These are phyloP conservation scores for Amoebophrya sp. DNA, from an alignment of 169 alveolate species.

Conservation along the genomic window DNA sequence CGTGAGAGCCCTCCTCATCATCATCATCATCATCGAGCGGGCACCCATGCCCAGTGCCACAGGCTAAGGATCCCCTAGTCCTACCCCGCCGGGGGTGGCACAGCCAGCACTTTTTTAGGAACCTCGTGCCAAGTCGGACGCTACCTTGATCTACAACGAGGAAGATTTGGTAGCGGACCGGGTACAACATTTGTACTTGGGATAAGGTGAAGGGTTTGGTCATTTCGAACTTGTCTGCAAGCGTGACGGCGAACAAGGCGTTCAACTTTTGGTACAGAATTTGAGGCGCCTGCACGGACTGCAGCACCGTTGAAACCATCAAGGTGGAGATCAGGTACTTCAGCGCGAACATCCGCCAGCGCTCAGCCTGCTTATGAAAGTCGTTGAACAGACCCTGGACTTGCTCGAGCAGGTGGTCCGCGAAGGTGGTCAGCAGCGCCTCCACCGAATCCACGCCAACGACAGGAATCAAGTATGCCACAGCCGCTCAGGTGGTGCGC, in stretches of 20 bases:
- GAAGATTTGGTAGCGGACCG: too few relatives aligned
- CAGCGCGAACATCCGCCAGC: background rate
- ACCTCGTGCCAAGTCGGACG: too few relatives aligned
- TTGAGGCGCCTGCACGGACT: conserved; percentile 20
- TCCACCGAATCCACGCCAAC: background rate
- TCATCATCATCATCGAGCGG: too few relatives aligned
- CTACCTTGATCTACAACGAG: too few relatives aligned
- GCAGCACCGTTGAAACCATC: conserved; percentile 5
- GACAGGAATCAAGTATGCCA: background rate
- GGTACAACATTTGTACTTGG: too few relatives aligned
- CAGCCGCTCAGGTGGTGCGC: too few relatives aligned
- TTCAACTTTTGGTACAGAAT: background rate
- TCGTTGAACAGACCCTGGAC: background rate
- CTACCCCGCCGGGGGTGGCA: too few relatives aligned
- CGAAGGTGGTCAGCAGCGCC: background rate
- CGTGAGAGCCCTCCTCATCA: too few relatives aligned
- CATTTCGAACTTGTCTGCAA: background rate
- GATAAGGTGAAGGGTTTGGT: background rate
- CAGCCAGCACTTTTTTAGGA: too few relatives aligned
- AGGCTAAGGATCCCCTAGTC: too few relatives aligned
- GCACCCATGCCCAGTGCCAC: too few relatives aligned
- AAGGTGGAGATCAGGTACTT: conserved; percentile 1
- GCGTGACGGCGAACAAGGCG: background rate
- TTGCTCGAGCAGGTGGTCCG: background rate
- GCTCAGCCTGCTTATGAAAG: background rate